Conservation (phyloP, 2,329 filamentous ascomycete genomes). For the Fusarium pseudocircinatum region DNA sequence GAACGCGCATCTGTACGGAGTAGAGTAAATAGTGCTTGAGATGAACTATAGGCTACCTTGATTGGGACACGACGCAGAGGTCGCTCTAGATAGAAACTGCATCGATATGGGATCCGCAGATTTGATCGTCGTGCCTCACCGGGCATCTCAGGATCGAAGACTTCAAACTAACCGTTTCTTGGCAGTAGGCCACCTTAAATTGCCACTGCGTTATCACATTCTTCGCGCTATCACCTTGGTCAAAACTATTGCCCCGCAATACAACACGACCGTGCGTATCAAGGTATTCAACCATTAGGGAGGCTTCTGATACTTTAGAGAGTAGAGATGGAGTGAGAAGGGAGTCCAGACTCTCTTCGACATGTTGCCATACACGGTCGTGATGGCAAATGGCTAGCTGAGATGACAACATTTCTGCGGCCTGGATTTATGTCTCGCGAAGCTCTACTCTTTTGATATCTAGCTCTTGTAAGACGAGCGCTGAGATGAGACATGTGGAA, state of each 20-base stretch:
- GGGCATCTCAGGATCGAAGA: neutral
- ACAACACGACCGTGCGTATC: rapidly evolving
- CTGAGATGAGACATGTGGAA: neutral
- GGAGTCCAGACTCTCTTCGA: neutral
- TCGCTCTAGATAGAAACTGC: neutral
- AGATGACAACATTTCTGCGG: neutral
- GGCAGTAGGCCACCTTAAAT: rapidly evolving
- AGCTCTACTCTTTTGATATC: neutral
- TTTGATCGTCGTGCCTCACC: neutral
- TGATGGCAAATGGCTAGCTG: neutral
- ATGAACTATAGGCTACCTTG: neutral
- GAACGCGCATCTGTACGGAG: neutral
- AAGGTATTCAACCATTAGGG: rapidly evolving
- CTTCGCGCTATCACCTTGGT: neutral
- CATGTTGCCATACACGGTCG: neutral
- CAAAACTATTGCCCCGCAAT: neutral
- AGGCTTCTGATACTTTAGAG: neutral
- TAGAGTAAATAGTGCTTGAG: neutral
- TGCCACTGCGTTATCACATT: neutral
- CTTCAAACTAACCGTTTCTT: neutral
- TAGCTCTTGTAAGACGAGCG: neutral
- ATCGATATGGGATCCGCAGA: neutral
- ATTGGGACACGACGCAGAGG: neutral
- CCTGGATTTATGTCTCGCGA: neutral
- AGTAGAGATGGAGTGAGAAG: rapidly evolving